Conservation (phyloP, 495 filamentous ascomycete species). For the Cercophora sp. region DNA sequence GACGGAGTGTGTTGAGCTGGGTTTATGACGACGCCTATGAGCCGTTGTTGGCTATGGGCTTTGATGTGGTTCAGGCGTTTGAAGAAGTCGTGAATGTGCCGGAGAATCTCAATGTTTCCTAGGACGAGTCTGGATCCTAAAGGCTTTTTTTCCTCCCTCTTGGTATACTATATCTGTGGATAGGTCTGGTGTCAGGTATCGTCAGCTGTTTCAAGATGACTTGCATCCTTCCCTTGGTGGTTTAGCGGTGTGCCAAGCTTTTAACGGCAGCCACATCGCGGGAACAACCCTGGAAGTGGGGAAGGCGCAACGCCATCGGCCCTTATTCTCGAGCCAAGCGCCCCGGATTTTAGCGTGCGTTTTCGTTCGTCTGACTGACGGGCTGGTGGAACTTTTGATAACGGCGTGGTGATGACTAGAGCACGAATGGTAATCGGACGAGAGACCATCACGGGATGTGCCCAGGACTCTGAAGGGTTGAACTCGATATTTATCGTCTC, state of each 20-base stretch:
- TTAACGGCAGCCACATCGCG: not conserved
- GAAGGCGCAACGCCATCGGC: conserved; percentile 10
- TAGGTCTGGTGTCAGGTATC: no score
- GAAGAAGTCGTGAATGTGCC: conserved; percentile 78
- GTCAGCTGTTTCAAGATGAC: no score
- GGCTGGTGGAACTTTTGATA: no score
- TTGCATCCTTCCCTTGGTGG: no score
- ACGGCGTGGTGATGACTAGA: no score
- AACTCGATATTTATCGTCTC: no score
- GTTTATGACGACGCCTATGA: conserved; percentile 71
- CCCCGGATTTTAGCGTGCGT: not conserved
- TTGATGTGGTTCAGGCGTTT: conserved; percentile 68
- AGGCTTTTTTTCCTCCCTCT: not conserved
- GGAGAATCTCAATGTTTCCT: conserved; percentile 53
- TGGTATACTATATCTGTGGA: no score
- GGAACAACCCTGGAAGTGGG: not conserved
- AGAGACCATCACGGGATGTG: no score
- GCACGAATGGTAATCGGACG: no score
- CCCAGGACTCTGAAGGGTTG: no score
- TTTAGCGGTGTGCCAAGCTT: no score
- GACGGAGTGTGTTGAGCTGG: conserved; percentile 70
- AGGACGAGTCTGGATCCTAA: not conserved
- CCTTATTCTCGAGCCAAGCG: conserved; percentile 7
- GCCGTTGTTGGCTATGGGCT: conserved; percentile 69
- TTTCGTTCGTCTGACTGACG: no score